A percentile compares a stretch with the other conserved stretches of the same genome.
Evolutionary conservation across 257 asterid species (phyloP).

Genomic region (Salvia miltiorrhiza): DNA sequence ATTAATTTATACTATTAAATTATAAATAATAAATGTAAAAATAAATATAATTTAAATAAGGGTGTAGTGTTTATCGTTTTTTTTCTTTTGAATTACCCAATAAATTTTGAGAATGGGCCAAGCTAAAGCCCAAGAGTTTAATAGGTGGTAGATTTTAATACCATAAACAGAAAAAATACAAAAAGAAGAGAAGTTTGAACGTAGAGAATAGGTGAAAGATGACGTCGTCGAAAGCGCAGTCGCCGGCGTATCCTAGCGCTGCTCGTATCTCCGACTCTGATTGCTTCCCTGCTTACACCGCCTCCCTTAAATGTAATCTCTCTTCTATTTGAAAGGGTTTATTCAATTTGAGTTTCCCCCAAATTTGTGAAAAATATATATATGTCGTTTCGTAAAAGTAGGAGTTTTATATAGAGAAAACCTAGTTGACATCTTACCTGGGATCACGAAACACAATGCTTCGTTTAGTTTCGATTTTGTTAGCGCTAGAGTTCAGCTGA

Average conservation of each 20-base stretch:
- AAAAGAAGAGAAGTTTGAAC: background rate
- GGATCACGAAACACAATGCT: background rate
- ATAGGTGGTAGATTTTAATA: background rate
- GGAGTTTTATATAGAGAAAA: background rate
- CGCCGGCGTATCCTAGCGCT: constrained; percentile 65
- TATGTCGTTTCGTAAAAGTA: background rate
- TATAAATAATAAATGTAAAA: too few relatives aligned
- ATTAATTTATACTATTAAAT: too few relatives aligned
- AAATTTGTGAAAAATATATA: background rate
- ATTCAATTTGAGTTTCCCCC: background rate
- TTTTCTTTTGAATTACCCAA: too few relatives aligned
- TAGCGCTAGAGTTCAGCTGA: background rate
- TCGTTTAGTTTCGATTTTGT: background rate
- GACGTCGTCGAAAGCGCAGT: constrained; percentile 53
- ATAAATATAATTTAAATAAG: too few relatives aligned
- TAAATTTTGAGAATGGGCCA: background rate
- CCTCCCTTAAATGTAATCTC: constrained; percentile 77
- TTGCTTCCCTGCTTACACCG: constrained; percentile 77
- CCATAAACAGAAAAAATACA: background rate
- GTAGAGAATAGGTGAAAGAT: constrained; percentile 14
- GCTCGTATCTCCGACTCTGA: constrained; percentile 74
- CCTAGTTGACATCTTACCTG: background rate
- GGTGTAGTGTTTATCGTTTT: too few relatives aligned
- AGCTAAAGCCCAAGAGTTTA: background rate
- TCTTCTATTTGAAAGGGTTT: background rate